Conservation (phyloP, 257 asterid species). For the Solanum ossicruentum region DNA sequence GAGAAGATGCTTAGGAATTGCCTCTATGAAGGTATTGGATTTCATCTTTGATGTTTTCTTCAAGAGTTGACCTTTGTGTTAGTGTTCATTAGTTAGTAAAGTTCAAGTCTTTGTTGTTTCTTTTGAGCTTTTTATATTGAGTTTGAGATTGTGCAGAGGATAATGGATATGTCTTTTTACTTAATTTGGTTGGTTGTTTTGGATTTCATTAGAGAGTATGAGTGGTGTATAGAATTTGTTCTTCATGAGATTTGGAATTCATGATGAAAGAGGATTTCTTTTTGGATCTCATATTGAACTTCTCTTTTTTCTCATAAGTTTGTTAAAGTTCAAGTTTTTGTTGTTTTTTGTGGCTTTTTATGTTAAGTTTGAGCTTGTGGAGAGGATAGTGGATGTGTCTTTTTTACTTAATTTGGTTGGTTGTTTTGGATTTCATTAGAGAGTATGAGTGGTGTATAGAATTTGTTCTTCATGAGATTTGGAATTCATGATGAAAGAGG, state of each 20-base stretch:
- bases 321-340: not conserved
- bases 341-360: not conserved
- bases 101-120: not conserved
- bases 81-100: not conserved
- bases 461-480: not conserved
- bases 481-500: not conserved
- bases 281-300: not conserved
- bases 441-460: not conserved
- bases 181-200: not conserved
- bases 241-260: not conserved
- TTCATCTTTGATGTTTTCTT: not conserved
- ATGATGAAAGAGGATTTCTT: not conserved
- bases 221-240: not conserved
- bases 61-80: not conserved
- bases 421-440: not conserved
- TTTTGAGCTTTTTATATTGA: not conserved
- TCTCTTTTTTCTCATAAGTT: not conserved
- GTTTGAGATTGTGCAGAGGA: not conserved
- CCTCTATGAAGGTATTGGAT: slow-evolving; percentile 55
- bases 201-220: not conserved
- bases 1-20: slow-evolving; percentile 84
- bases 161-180: not conserved
- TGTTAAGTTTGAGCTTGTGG: not conserved
- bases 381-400: not conserved
- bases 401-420: not conserved